phyloP scores from a whole-genome alignment of 1,139 yeast genomes.

The Hansenula lynferdii region DNA sequence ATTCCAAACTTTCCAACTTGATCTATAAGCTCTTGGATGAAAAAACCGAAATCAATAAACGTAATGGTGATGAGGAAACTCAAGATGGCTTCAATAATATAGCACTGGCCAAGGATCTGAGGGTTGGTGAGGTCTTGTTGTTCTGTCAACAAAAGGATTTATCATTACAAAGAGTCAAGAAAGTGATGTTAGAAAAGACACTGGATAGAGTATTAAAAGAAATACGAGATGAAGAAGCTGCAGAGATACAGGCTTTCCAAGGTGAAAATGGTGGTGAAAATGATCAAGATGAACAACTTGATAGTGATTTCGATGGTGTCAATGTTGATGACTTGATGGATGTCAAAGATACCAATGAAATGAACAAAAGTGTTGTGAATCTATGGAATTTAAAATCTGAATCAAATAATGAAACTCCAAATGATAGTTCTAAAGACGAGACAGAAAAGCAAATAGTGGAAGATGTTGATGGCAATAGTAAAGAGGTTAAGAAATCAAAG shows the following conservation, averaged over 20 bases:
- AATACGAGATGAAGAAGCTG: constrained; percentile 29
- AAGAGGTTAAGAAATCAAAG: constrained; percentile 27
- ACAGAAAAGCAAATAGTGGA: constrained; percentile 16
- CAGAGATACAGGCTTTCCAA: constrained; percentile 18
- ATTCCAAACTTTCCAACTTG: constrained; percentile 45
- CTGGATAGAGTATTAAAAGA: constrained; percentile 48
- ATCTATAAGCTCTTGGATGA: constrained; percentile 49
- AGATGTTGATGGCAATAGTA: constrained; percentile 15
- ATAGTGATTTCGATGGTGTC: constrained; percentile 42
- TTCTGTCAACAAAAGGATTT: constrained; percentile 59
- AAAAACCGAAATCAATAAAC: constrained; percentile 41
- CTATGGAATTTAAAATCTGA: constrained; percentile 49
- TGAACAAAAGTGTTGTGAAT: constrained; percentile 73
- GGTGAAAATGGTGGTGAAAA: constrained; percentile 10
- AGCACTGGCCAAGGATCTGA: constrained; percentile 59
- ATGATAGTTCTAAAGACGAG: constrained; percentile 12
- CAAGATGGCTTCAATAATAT: constrained; percentile 30
- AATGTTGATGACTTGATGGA: constrained; percentile 54
- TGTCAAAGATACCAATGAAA: constrained; percentile 52
- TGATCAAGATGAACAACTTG: constrained; percentile 18
- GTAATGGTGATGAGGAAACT: constrained; percentile 19
- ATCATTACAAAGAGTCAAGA: constrained; percentile 64
- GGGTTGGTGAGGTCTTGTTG: constrained; percentile 42
- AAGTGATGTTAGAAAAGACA: constrained; percentile 49
- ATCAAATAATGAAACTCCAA: background rate